Base-by-base conservation (phyloP, 2,329 filamentous ascomycete species). In the Didymella exigua region DNA sequence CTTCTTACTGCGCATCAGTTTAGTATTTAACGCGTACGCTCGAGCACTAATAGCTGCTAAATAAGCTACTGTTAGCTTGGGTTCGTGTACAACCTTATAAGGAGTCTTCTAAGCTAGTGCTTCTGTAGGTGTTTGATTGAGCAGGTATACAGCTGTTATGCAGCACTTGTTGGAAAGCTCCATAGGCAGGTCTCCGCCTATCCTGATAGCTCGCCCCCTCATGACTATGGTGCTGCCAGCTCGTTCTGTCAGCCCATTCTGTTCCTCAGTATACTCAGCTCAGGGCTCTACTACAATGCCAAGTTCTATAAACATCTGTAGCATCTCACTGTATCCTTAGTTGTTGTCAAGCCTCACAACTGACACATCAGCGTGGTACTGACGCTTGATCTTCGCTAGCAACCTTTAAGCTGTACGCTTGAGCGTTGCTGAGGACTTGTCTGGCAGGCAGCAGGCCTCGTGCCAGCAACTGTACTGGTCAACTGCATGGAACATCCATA, bases 1-100 rank as follows among this genome's bases (percentile, higher is more conserved):
- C 48, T 60, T 60, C 11, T 54, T 38, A 18, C 49, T 38, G 40
- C 51, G 48, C 30, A 26, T 40, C n/a, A 61, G 44, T 29, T 59
- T 16, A 30, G 49, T 47, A 10, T 54, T 49, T 1, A 60, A 44
- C 4, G 45, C 38, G 40, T 57, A 60, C 10, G 59, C 53, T 40
- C 36, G 42, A 31, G 44, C 49, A 21, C 59, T 14, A 40, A 40
- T 40, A 40, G 21, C 13, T 14, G 37, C 27, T 14, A 49, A 26
- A 21, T 45, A 31, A 43, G 49, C 40, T 30, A 46, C 18, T 23
- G 30, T 26, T 26, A 48, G 58, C 42, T 54, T 53, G 18, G 14
- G n/a, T 18, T 42, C 21, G 13, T 42, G 10, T 10, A 59, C 42
- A 5, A 42, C 13, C 34, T 62, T 40, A 30, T 47, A 62, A 10